A percentile compares a stretch with the other conserved stretches of the same genome.
phyloP scores from a whole-genome alignment of 805 yeast species.

The Candida takata region DNA sequence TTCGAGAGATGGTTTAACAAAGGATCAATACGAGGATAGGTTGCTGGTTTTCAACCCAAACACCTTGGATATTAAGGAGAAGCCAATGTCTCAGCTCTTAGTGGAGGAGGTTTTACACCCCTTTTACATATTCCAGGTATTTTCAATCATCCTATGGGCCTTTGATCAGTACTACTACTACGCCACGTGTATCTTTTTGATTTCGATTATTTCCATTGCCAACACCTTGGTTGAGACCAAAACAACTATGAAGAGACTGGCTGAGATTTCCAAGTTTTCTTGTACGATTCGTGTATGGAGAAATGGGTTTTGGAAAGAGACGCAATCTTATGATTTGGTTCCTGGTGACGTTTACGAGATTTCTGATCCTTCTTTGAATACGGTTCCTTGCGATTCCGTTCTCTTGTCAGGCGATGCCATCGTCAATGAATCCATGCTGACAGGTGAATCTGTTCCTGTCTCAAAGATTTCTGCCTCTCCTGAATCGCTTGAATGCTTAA shows the following conservation, averaged over 20 bases:
- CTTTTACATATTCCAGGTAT: conserved; percentile 89
- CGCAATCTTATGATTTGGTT: conserved; percentile 70
- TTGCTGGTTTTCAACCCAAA: conserved; percentile 70
- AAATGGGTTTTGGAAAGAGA: conserved; percentile 86
- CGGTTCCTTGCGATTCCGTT: conserved; percentile 86
- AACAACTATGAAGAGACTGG: conserved; percentile 61
- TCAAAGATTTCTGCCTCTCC: conserved; percentile 64
- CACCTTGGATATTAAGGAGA: conserved; percentile 68
- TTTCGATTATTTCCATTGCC: conserved; percentile 71
- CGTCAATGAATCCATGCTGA: conserved; percentile 95
- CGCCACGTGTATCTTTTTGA: conserved; percentile 85
- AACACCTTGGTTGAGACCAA: conserved; percentile 86
- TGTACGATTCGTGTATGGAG: conserved; percentile 86
- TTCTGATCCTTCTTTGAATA: conserved; percentile 68
- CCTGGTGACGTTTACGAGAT: conserved; percentile 96
- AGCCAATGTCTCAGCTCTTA: conserved; percentile 55
- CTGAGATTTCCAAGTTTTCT: conserved; percentile 64
- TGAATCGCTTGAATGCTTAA: conserved; percentile 50
- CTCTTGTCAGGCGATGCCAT: conserved; percentile 89
- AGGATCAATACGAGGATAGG: conserved; percentile 62
- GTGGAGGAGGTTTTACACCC: conserved; percentile 92
- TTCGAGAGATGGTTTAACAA: conserved; percentile 60
- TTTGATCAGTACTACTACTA: conserved; percentile 90
- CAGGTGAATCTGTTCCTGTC: conserved; percentile 98
- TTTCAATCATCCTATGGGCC: conserved; percentile 86